A percentile compares a stretch with the other conserved stretches of the same genome.
Evolutionary conservation across 371 early-diverging fungal species (phyloP).

Genomic region (Mucor racemosus): DNA sequence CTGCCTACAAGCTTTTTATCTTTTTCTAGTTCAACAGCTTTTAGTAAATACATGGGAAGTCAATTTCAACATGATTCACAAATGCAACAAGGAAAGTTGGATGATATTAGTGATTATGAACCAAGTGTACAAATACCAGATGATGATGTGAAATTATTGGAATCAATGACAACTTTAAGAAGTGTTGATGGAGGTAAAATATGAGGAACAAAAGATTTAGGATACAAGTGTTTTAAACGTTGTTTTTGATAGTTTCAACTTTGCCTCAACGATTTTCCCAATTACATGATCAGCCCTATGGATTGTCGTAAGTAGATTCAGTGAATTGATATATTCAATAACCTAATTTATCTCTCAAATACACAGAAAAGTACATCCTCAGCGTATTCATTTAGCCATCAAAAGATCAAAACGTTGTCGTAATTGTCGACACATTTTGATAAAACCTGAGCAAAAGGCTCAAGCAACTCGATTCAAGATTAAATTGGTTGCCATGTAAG

Average conservation of each 20-base stretch:
- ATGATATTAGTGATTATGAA: constrained; percentile 55
- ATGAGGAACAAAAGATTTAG: background rate
- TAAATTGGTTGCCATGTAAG: constrained; percentile 82
- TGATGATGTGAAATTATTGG: constrained; percentile 50
- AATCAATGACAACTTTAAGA: constrained; percentile 52
- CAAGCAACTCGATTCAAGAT: constrained; percentile 86
- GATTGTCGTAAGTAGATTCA: constrained; percentile 36
- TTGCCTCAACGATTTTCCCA: constrained; percentile 72
- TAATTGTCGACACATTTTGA: constrained; percentile 84
- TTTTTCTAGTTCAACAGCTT: constrained; percentile 41
- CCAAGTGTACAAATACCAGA: constrained; percentile 56
- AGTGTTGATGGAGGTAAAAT: constrained; percentile 45
- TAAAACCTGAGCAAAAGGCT: constrained; percentile 92
- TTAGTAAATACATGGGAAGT: constrained; percentile 47
- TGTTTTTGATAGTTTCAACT: constrained; percentile 56
- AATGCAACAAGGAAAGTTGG: constrained; percentile 41
- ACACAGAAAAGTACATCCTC: constrained; percentile 69
- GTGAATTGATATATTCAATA: background rate
- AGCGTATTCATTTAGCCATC: constrained; percentile 84
- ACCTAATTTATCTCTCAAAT: background rate
- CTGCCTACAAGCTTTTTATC: constrained; percentile 49
- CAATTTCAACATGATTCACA: constrained; percentile 36
- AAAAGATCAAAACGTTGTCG: constrained; percentile 88
- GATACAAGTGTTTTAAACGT: constrained; percentile 5
- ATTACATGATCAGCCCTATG: constrained; percentile 71